Conservation (phyloP, 169 alveolate genomes). For the Plasmodium fragile region DNA sequence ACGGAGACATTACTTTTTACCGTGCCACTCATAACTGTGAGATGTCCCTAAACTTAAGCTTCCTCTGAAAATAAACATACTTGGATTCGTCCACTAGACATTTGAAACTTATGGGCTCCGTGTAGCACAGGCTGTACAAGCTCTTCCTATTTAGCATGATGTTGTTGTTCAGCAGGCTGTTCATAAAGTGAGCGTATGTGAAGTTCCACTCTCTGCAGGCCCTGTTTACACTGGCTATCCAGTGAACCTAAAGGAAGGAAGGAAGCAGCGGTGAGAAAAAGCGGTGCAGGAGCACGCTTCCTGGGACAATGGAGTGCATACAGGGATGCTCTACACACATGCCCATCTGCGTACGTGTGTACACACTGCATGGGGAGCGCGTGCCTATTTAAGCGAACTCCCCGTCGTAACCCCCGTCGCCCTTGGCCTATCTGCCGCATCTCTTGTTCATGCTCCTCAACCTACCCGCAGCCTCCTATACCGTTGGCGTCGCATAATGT, state of each 20-base stretch:
- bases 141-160: constrained; percentile 82
- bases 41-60: constrained; percentile 78
- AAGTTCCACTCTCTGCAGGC: constrained; percentile 87
- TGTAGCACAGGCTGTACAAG: constrained; percentile 79
- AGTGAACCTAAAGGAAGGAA: constrained; percentile 76
- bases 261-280: background rate
- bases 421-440: background rate
- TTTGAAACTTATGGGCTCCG: constrained; percentile 85
- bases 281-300: background rate
- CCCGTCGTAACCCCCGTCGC: background rate
- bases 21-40: constrained; percentile 34
- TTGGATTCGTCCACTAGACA: constrained; percentile 85
- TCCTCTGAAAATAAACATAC: constrained; percentile 77
- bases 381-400: background rate
- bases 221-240: constrained; percentile 86
- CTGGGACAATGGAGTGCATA: background rate
- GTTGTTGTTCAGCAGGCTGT: constrained; percentile 79
- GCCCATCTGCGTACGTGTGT: constrained; percentile 14
- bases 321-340: background rate
- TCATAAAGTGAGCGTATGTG: constrained; percentile 81
- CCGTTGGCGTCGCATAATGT: constrained; percentile 76
- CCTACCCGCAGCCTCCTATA: constrained; percentile 68
- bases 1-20: background rate
- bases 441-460: background rate
- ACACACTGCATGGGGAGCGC: background rate